Evolutionary conservation across 2,329 filamentous ascomycete genomes (phyloP), one percentile per base, ranked within the genome.

Genomic region (Ciborinia camelliae): DNA sequence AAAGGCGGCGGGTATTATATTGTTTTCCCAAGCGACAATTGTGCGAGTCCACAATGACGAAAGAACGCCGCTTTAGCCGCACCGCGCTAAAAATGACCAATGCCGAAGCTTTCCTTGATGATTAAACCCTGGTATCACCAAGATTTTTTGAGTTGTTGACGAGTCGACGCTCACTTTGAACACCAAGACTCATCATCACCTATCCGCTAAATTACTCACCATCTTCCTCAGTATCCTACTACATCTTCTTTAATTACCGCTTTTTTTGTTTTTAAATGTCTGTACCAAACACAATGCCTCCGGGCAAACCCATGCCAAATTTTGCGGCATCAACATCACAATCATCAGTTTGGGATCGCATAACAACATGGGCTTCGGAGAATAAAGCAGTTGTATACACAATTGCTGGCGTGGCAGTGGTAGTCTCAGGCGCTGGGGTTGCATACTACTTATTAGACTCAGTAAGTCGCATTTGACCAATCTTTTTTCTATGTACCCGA

Each of bases 341-440:
- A 63, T 73, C 73, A 63, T 73, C 73, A 54, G 68, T 74, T 26
- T 97, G 92, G 92, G 91, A 97, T 78, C 89, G 93, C 74, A 82
- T 97, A 79, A 90, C 92, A 70, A 88, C 82, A 75, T 99, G 95
- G 94, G 92, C 90, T 18, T 91, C 92, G 2, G 94, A 98, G 77
- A 93, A 99, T 81, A 98, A 97, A 82, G 90, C 91, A 55, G 85
- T 94, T 63, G 93, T 96, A 68, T 99, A 97, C 79, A 97, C 95
- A 71, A 91, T 98, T 79, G 95, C 94, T 64, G 95, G 95, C 74
- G 90, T 97, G 66, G 94, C 94, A 62, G 85, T 97, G 55, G 92
- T 97, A 51, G 90, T 96, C 64, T 95, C 92, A 18, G 91, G 91
- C 67, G 94, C 93, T 41, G 94, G 95, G 72, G 91, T 91, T 51